Evolutionary conservation across 805 yeast genomes (phyloP), one percentile per base, ranked within the genome.

Genomic region (Hanseniaspora osmophila): DNA sequence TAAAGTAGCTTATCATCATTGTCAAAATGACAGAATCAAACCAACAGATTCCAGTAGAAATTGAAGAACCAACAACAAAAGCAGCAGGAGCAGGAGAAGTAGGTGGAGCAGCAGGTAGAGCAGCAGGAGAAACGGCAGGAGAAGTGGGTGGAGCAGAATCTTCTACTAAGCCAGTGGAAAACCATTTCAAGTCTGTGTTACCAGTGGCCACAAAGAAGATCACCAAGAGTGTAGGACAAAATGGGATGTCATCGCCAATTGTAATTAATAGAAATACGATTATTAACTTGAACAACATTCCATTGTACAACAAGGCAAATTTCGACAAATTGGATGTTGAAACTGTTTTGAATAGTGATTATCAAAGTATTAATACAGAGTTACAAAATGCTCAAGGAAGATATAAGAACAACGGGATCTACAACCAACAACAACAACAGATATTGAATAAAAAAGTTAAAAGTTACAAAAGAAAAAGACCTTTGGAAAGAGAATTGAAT

Each of bases 111-210:
- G n/a, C n/a, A n/a, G n/a, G n/a, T n/a, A n/a, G n/a, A n/a, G n/a
- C n/a, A n/a, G n/a, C n/a, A n/a, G n/a, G n/a, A n/a, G n/a, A n/a
- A n/a, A n/a, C n/a, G n/a, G n/a, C n/a, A n/a, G n/a, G n/a, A n/a
- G n/a, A n/a, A n/a, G n/a, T n/a, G n/a, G n/a, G n/a, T n/a, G n/a
- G 7, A 5, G 27, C 7, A 7, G 27, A 22, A 22, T 22, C 27
- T 22, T 5, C 27, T 48, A 18, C 7, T 48, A 43, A 35, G n/a
- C 49, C 45, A 9, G 48, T 44, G 3, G 48, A 10, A 11, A 50
- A 29, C 12, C 51, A 32, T 10, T 48, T 16, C 41, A 52, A 42
- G 10, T 61, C 59, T 6, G 38, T 35, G 5, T 35, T 35, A 10
- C 11, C 18, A 33, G 37, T 42, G 4, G 16, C 32, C 10, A 18